These are phyloP conservation scores for Candida sp. DNA, from an alignment of 1,139 yeast species.

Conservation along the genomic window DNA sequence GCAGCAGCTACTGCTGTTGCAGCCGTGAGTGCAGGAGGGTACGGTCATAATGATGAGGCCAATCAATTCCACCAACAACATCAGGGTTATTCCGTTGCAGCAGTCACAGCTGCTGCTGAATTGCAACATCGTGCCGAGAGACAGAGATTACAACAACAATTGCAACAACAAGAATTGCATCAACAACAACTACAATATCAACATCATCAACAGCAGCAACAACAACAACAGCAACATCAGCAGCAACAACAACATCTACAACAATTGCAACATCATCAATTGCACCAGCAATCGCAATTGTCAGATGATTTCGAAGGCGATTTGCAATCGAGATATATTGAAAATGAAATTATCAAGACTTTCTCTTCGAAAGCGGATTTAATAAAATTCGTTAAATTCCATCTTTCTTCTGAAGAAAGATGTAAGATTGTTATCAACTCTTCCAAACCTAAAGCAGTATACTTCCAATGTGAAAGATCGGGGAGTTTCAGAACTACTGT, in stretches of 20 bases:
- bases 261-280: conserved; percentile 11
- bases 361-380: conserved; percentile 39
- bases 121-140: conserved; percentile 20
- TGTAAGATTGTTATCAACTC: conserved; percentile 49
- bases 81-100: conserved; percentile 13
- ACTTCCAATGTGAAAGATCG: conserved; percentile 48
- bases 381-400: conserved; percentile 41
- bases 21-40: conserved; percentile 3
- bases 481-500: conserved; percentile 50
- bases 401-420: conserved; percentile 41
- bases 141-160: conserved; percentile 26
- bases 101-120: conserved; percentile 18
- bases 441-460: conserved; percentile 49
- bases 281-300: conserved; percentile 9
- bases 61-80: conserved; percentile 24
- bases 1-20: conserved; percentile 5
- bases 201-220: conserved; percentile 18
- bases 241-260: conserved; percentile 13
- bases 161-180: conserved; percentile 20
- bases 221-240: conserved; percentile 16
- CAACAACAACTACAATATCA: conserved; percentile 18
- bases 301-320: conserved; percentile 12
- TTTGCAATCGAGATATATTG: conserved; percentile 30
- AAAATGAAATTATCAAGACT: conserved; percentile 46
- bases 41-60: conserved; percentile 3